Percentiles rank a stretch among this genome's conserved stretches.
Conservation (phyloP, 2,329 filamentous ascomycete species). For the Ceratocystis colombiana region DNA sequence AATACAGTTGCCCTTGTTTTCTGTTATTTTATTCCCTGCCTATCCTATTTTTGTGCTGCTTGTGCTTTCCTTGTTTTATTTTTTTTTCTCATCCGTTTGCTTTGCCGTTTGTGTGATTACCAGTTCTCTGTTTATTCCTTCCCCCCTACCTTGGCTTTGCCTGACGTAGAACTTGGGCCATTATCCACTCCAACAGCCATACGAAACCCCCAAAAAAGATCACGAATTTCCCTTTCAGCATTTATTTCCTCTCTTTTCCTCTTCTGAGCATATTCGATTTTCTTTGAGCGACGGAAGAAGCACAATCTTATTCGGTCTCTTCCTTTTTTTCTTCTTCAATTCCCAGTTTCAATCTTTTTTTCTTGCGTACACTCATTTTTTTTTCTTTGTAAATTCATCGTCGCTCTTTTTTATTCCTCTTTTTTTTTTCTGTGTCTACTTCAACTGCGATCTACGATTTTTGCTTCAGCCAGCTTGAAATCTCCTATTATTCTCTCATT, state of each 20-base stretch:
- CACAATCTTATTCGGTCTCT: not conserved
- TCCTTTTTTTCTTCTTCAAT: not conserved
- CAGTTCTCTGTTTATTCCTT: constrained; percentile 9
- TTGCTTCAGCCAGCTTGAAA: constrained; percentile 11
- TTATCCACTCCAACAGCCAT: not conserved
- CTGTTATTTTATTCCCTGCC: constrained; percentile 4
- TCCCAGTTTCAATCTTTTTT: constrained; percentile 5
- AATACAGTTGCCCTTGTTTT: not conserved
- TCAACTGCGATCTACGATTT: constrained; percentile 1
- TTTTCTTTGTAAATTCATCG: constrained; percentile 11
- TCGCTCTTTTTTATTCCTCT: constrained; percentile 2
- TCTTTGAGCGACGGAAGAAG: not conserved
- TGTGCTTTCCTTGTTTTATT: constrained; percentile 12
- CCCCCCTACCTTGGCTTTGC: not conserved
- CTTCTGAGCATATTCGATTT: constrained; percentile 13
- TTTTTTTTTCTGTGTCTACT: constrained; percentile 9
- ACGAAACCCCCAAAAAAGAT: constrained; percentile 11
- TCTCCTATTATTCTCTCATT: constrained; percentile 7
- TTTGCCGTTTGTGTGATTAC: not conserved
- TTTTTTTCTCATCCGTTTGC: constrained; percentile 6
- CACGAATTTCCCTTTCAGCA: constrained; percentile 13
- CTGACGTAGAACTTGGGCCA: not conserved
- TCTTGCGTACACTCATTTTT: constrained; percentile 15
- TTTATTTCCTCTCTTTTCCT: constrained; percentile 4
- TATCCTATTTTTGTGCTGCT: constrained; percentile 11